Evolutionary conservation across 345 rosid species (phyloP), one percentile per base, ranked within the genome.

Genomic region (Clarkia xantiana): DNA sequence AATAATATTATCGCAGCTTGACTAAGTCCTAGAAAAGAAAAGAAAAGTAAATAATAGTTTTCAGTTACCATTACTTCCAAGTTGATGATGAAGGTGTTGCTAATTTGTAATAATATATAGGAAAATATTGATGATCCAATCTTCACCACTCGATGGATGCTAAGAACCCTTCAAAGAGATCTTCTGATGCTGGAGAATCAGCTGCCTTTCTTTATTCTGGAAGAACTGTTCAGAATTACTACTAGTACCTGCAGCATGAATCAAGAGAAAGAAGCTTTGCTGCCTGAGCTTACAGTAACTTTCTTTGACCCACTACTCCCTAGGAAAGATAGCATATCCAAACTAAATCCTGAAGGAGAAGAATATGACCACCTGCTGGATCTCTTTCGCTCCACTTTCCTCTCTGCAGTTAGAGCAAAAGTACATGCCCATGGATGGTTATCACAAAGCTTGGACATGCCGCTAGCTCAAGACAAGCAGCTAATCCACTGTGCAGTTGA

Each of bases 141-240:
- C 20, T 52, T 60, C 45, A 41, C 51, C 43, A 52, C 52, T 23
- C 53, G 56, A 2, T 52, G 58, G 57, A 52, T 52, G 53, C 45
- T 52, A 3, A 23, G 57, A 40, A 52, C 58, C 22, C 52, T 60
- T 11, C 64, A 60, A 14, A 45, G 58, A 4, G 53, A 60, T 46
- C 34, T 60, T 23, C 4, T 53, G 16, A 60, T 60, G 58, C 57
- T 60, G 7, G 64, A 60, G 18, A 60, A 60, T 52, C 48, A 60
- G 34, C 57, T 60, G 20, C 64, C 58, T 44, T 46, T 45, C 47
- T 22, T 53, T 17, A 11, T 60, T 11, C 52, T 60, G 1, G 18
- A 40, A 14, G 22, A 46, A 40, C 53, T 60, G 14, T 46, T 20
- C 47, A n/a, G 16, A 14, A 40, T 53, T 25, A 52, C 25, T 10